Evolutionary conservation across 2,329 filamentous ascomycete species (phyloP).

Genomic region (Penicillium hordei): DNA sequence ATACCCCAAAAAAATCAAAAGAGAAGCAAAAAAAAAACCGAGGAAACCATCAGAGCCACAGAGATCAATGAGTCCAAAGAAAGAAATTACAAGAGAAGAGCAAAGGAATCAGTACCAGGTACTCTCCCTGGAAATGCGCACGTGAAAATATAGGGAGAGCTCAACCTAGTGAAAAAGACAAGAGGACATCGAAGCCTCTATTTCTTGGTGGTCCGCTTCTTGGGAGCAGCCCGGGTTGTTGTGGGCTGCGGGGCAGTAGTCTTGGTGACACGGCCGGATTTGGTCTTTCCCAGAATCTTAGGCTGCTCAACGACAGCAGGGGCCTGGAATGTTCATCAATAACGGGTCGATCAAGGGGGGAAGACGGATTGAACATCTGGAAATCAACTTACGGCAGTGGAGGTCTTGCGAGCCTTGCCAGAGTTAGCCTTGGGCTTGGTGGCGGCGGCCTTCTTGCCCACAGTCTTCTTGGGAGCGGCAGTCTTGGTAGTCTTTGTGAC

Average conservation of each 20-base stretch:
- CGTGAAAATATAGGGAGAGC: slow-evolving; percentile 24
- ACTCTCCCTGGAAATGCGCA: slow-evolving; percentile 25
- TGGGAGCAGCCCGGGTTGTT: slow-evolving; percentile 44
- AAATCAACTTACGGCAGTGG: slow-evolving; percentile 39
- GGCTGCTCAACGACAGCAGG: slow-evolving; percentile 69
- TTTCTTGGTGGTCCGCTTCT: slow-evolving; percentile 49
- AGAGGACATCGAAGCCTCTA: slow-evolving; percentile 30
- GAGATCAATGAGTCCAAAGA: slow-evolving; percentile 31
- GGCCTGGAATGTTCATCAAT: slow-evolving; percentile 48
- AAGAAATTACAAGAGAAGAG: slow-evolving; percentile 31
- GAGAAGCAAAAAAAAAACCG: slow-evolving; percentile 19
- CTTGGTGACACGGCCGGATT: slow-evolving; percentile 83
- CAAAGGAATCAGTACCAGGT: slow-evolving; percentile 6
- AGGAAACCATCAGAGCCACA: slow-evolving; percentile 23
- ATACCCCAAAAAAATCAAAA: slow-evolving; percentile 15
- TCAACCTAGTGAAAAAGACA: slow-evolving; percentile 11
- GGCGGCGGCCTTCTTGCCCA: slow-evolving; percentile 50
- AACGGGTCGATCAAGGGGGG: background rate
- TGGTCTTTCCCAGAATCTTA: slow-evolving; percentile 74
- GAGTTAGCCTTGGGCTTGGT: slow-evolving; percentile 55
- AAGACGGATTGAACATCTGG: background rate
- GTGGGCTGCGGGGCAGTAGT: slow-evolving; percentile 48
- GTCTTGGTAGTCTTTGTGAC: slow-evolving; percentile 40
- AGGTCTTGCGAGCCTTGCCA: slow-evolving; percentile 55
- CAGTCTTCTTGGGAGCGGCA: slow-evolving; percentile 50